Conservation (phyloP, 164 flowering plant genomes). For the Euptelea pleiosperma region DNA sequence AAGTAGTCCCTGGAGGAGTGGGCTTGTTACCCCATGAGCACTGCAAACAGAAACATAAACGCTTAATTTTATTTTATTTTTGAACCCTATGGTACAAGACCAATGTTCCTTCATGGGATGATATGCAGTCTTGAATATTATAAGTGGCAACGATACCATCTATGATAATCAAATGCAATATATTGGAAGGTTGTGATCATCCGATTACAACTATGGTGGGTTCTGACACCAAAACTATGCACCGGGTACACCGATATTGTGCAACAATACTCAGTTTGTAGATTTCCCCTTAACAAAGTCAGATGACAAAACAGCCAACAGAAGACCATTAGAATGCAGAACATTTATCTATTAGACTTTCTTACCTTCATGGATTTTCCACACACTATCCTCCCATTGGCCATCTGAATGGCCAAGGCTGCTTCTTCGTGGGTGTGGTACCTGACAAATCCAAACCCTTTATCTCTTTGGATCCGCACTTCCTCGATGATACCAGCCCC, state of each 20-base stretch:
- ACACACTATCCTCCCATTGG: conserved; percentile 63
- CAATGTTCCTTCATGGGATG: too few relatives aligned
- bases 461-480: conserved; percentile 88
- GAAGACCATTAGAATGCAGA: not conserved
- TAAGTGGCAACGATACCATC: too few relatives aligned
- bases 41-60: conserved; percentile 33
- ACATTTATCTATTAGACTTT: not conserved
- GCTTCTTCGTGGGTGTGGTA: conserved; percentile 91
- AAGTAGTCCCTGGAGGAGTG: conserved; percentile 85
- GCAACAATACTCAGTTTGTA: too few relatives aligned
- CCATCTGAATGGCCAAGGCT: conserved; percentile 91
- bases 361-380: conserved; percentile 86
- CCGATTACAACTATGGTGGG: too few relatives aligned
- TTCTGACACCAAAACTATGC: too few relatives aligned
- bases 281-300: too few relatives aligned
- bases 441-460: conserved; percentile 98
- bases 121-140: too few relatives aligned
- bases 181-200: too few relatives aligned
- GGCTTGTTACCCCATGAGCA: conserved; percentile 99
- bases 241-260: too few relatives aligned
- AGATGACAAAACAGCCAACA: not conserved
- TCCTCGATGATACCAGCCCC: conserved; percentile 98
- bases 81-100: too few relatives aligned
- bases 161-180: too few relatives aligned
- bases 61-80: not conserved